Evolutionary conservation across 257 asterid species (phyloP), one percentile per base, ranked within the genome.

Genomic region (Solanum megistacrolobum): DNA sequence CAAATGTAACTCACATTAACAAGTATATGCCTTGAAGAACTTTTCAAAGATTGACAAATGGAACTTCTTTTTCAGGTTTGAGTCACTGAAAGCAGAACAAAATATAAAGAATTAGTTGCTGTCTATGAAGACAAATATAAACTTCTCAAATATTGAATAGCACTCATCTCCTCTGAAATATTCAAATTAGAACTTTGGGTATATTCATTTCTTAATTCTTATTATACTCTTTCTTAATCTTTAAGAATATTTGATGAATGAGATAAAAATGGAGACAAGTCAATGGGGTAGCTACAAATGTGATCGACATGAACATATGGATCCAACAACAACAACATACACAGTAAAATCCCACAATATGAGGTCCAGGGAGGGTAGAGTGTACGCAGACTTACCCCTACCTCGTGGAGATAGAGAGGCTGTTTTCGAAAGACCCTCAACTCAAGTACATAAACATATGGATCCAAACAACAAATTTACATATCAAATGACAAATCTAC

Each of bases 51-150:
- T 39, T 86, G 65, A 85, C 88, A 89, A 89, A 36, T 29, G 11
- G 39, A 39, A 25, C 38, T 85, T 86, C 88, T 60, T 87, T 62
- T 62, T 83, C 58, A 3, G 89, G 81, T 84, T 60, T 62, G 74
- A 75, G 75, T 60, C 91, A 71, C 90, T 65, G 90, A 52, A 88
- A 87, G 43, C 83, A 86, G 25, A 72, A 48, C 69, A 34, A 85
- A 39, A 89, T 82, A 71, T 29, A 66, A 78, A 89, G 43, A 87
- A 88, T 86, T 79, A 88, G 86, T 88, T 93, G 94, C 95, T 91
- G 91, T 71, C 95, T 86, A 60, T 25, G 36, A 85, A 83, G 83
- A 88, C 68, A 84, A 88, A 46, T 65, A 83, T 48, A 60, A 48
- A 27, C 62, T 83, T 83, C 12, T 62, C 38, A 31, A 20, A 29